Evolutionary conservation across 2,329 filamentous ascomycete genomes (phyloP), one percentile per base, ranked within the genome.

Genomic region (Fusarium zealandicum): DNA sequence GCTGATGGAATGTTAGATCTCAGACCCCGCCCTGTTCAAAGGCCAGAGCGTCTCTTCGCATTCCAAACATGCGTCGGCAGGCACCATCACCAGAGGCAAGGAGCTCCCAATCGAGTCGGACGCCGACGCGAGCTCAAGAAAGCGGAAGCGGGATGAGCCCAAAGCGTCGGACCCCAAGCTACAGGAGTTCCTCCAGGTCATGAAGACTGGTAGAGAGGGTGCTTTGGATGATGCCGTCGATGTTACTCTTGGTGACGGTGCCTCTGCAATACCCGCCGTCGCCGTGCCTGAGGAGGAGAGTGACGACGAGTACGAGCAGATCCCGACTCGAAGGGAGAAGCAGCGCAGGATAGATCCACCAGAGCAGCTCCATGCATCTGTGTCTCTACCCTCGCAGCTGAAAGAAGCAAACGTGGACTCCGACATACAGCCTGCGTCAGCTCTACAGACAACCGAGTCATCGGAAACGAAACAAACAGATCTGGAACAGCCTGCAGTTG

Each of bases 161-260:
- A 79, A 85, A 59, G 79, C 83, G 63, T 78, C 86, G 11, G 90
- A 96, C 67, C 85, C 89, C 5, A 96, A 95, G 75, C 78, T 97
- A 57, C 85, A 89, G 69, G 93, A 97, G 76, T 98, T 90, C 72
- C 78, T 98, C 44, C 85, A 90, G 56, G 85, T 93, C 42, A 96
- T 96, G 87, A 85, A 90, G 67, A 77, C 84, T 14, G 69, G 70
- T 25, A 71, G 70, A 41, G 71, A 72, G 63, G 70, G 68, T 30
- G 68, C 69, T 6, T 57, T 74, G 33, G 71, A 70, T 20, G 69
- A 71, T 63, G 71, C 70, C 39, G 58, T 65, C 52, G 61, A 56
- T 40, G 54, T 62, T 37, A 57, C 65, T 18, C 38, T 62, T 25
- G 64, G 54, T 16, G 59, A 63, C 40, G 59, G 52, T 11, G 37